Conservation (phyloP, 768 basidiomycete genomes). For the Mycena kentingensis region DNA sequence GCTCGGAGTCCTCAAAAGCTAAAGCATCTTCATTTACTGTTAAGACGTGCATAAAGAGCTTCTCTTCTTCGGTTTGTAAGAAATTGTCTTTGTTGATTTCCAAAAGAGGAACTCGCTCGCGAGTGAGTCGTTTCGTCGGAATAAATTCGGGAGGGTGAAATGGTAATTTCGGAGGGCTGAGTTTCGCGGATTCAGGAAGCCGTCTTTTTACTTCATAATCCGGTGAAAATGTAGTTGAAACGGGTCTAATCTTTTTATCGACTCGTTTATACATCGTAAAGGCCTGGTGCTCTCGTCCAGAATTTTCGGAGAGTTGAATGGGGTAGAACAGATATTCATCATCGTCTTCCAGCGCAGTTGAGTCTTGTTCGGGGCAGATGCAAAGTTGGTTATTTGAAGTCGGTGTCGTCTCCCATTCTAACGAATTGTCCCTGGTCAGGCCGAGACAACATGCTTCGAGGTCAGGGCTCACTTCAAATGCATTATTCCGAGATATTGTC, state of each 20-base stretch:
- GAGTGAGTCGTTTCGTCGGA: neutral
- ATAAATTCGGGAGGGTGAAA: neutral
- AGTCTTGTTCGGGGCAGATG: too few relatives aligned
- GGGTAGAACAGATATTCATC: neutral
- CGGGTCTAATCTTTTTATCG: conserved; percentile 26
- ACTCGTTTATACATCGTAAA: conserved; percentile 13
- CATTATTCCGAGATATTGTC: too few relatives aligned
- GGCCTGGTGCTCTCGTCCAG: neutral
- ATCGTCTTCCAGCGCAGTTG: too few relatives aligned
- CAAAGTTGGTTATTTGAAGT: too few relatives aligned
- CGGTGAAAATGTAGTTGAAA: conserved; percentile 23
- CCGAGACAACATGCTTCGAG: too few relatives aligned
- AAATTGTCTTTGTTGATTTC: conserved; percentile 5
- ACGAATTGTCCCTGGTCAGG: too few relatives aligned
- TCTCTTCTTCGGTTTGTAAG: too few relatives aligned
- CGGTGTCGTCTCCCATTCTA: too few relatives aligned
- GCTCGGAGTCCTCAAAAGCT: neutral
- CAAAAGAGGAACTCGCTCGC: neutral
- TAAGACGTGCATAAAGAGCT: neutral
- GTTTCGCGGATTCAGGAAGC: conserved; percentile 17
- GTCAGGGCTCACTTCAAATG: too few relatives aligned
- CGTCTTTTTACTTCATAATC: neutral
- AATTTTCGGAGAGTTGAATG: neutral
- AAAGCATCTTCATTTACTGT: neutral
- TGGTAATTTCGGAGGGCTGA: neutral